phyloP scores from a whole-genome alignment of 192 early-diverging fungal genomes.

The Linnemannia schmuckeri region DNA sequence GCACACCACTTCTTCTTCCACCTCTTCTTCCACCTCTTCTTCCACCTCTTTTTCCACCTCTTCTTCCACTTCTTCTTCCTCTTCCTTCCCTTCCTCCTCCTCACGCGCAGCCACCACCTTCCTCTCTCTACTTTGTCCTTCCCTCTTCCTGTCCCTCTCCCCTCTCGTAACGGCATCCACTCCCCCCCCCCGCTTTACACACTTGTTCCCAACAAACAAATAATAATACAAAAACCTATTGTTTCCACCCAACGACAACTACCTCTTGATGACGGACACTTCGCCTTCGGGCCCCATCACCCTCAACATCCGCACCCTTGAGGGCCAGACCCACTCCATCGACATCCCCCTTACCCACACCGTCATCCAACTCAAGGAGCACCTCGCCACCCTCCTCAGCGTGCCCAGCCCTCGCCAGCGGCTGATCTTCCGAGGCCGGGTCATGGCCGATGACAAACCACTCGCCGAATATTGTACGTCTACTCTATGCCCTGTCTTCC shows the following conservation, averaged over 20 bases:
- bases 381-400: constrained; percentile 52
- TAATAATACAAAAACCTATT: background rate
- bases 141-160: background rate
- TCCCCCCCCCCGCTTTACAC: background rate
- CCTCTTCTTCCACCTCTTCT: background rate
- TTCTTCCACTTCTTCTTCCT: background rate
- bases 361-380: constrained; percentile 60
- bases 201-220: background rate
- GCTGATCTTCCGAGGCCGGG: constrained; percentile 64
- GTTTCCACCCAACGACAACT: background rate
- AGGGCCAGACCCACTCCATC: constrained; percentile 57
- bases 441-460: constrained; percentile 59
- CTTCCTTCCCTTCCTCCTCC: background rate
- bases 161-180: background rate
- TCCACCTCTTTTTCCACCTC: background rate
- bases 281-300: constrained; percentile 32
- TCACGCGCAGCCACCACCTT: background rate
- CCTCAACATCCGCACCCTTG: constrained; percentile 47
- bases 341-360: constrained; percentile 53
- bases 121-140: background rate
- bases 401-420: constrained; percentile 61
- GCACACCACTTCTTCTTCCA: too few species aligned
- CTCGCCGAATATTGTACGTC: constrained; percentile 61
- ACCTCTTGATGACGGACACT: background rate
- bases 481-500: background rate